These are phyloP conservation scores for Alternaria sp. DNA, from an alignment of 2,329 filamentous ascomycete species.

Conservation along the genomic window DNA sequence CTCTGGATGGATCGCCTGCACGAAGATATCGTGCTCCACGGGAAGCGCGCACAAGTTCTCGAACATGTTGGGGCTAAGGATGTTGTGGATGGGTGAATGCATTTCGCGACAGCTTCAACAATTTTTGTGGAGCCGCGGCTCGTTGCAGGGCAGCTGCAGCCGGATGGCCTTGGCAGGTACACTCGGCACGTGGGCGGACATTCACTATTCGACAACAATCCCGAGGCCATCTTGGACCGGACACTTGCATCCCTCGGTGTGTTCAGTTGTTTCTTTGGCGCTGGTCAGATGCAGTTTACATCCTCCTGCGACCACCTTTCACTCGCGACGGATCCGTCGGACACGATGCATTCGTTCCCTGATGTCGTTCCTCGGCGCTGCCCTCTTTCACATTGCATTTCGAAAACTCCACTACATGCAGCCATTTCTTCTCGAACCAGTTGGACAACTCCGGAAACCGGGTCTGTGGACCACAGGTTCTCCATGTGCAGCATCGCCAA, in stretches of 20 bases:
- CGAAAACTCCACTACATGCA: no score
- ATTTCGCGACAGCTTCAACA: constrained; percentile 26
- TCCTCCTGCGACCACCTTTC: background rate
- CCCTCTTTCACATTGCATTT: background rate
- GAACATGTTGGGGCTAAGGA: constrained; percentile 67
- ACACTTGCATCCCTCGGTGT: no score
- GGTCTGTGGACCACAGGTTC: constrained; percentile 1
- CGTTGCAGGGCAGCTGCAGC: constrained; percentile 25
- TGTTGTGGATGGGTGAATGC: constrained; percentile 11
- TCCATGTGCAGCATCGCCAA: background rate
- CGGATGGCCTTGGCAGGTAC: constrained; percentile 31
- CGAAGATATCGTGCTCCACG: constrained; percentile 84
- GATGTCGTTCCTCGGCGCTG: background rate
- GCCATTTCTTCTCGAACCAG: background rate
- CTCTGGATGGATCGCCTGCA: constrained; percentile 84
- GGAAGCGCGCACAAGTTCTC: constrained; percentile 92
- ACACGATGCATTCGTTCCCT: background rate
- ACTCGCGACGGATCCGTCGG: background rate
- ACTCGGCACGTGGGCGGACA: background rate
- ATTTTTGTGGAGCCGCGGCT: constrained; percentile 37
- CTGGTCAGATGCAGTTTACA: no score
- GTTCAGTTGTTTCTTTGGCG: no score
- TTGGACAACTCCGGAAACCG: background rate
- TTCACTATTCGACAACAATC: background rate
- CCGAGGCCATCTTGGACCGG: background rate